Percentiles rank a stretch among this genome's conserved stretches.
Evolutionary conservation across 768 basidiomycete species (phyloP).

Genomic region (Saitozyma sp.): DNA sequence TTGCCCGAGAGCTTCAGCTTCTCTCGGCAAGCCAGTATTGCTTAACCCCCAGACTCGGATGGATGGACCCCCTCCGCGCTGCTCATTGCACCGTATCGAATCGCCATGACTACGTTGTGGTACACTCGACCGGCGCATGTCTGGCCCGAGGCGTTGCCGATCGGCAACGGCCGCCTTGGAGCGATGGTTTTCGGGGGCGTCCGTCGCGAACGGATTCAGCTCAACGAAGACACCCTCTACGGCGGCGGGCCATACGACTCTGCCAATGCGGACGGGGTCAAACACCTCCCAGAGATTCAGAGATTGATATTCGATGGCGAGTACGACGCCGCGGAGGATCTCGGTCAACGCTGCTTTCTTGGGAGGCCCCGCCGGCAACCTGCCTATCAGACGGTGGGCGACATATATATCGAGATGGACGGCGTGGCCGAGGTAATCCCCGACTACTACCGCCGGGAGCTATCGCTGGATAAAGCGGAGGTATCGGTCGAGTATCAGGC

Average conservation of each 20-base stretch:
- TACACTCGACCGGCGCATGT: too few species aligned
- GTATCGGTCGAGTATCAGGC: not conserved
- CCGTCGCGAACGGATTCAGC: slow-evolving; percentile 7
- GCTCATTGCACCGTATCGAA: too few species aligned
- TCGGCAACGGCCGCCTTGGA: slow-evolving; percentile 8
- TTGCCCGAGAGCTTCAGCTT: too few species aligned
- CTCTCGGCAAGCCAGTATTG: too few species aligned
- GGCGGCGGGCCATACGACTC: slow-evolving; percentile 1
- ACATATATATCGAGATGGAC: not conserved
- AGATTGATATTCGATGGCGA: not conserved
- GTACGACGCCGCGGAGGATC: not conserved
- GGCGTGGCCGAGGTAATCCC: not conserved
- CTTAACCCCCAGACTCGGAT: too few species aligned
- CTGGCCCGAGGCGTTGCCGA: not conserved
- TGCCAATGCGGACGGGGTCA: not conserved
- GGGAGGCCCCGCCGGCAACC: not conserved
- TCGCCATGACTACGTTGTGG: too few species aligned
- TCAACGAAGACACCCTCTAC: slow-evolving; percentile 11
- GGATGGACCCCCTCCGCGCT: too few species aligned
- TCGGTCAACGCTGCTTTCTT: not conserved
- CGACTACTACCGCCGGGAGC: not conserved
- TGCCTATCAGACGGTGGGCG: slow-evolving; percentile 5
- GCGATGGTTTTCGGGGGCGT: slow-evolving; percentile 6
- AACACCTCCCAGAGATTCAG: not conserved
- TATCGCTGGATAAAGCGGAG: slow-evolving; percentile 1